Base-by-base conservation (phyloP, 441 rosid genomes). In the Theobroma grandiflorum region DNA sequence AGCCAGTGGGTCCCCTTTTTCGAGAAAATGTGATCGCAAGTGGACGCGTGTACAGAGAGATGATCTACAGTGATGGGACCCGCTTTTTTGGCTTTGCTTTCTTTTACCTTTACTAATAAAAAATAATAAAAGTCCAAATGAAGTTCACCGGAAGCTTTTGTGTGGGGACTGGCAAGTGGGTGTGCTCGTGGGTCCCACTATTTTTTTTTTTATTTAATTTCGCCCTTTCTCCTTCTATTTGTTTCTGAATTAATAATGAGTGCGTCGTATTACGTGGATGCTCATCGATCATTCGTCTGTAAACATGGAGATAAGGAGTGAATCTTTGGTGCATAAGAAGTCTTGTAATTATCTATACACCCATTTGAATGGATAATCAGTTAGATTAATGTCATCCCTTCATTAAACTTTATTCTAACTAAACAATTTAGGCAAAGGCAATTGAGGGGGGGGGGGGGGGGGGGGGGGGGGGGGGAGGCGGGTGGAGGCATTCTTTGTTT, bases 31-130 rank as follows among this genome's bases (percentile, higher is more conserved):
- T 20, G 49, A 52, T 61, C 43, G 6, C 61, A 33, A 55, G 6
- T 7, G 1, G 84, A 82, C 81, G 72, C 76, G 79, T 33, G 76
- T 75, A 37, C 37, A 65, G 79, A n/a, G 4, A 6, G 22, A 43
- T 12, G 16, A 69, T 64, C 20, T 64, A 64, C 68, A 43, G 43
- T 40, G 7, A 1, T 3, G n/a, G 72, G 72, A 35, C n/a, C 79
- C 33, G 9, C 11, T 8, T 11, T 43, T 45, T 45, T 16, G 78
- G 7, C 22, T 18, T 68, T 33, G 10, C 18, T 35, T 43, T 59
- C 8, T 9, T 26, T 62, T 45, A 7, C 8, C 2, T 58, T n/a
- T 8, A n/a, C 5, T 68, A 5, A 12, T 4, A 10, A 40, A 20
- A 58, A 22, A 10, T 4, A 26, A 37, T 73, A 37, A 73, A 37